Percentiles rank a stretch among this genome's conserved stretches.
Evolutionary conservation across 306 rosid genomes (phyloP).

Genomic region (Vicia villosa): DNA sequence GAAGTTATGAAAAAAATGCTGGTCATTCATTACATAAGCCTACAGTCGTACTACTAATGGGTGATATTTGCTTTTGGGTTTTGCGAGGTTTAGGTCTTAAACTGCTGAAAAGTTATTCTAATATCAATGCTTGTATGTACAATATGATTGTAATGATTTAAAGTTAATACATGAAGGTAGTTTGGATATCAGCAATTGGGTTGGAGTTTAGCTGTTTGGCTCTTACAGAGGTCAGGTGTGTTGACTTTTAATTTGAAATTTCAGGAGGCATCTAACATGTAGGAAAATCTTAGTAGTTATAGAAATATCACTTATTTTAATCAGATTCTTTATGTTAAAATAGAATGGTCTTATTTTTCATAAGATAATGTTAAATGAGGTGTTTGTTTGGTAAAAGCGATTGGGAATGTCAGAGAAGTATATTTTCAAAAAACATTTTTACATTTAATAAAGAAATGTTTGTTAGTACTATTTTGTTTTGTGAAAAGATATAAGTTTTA

Average conservation of each 20-base stretch:
- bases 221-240: neutral
- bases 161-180: neutral
- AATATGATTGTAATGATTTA: slow-evolving; percentile 2
- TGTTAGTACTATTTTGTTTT: too few relatives aligned
- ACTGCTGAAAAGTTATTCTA: neutral
- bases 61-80: slow-evolving; percentile 25
- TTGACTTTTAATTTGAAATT: neutral
- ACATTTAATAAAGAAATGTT: too few relatives aligned
- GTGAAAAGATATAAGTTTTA: too few relatives aligned
- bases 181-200: neutral
- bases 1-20: slow-evolving; percentile 29
- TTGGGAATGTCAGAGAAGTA: too few relatives aligned
- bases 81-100: neutral
- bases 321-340: too few relatives aligned
- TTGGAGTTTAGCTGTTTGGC: slow-evolving; percentile 2
- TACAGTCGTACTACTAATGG: slow-evolving; percentile 12
- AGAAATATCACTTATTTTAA: too few relatives aligned
- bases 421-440: too few relatives aligned
- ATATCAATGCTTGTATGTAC: neutral
- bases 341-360: too few relatives aligned
- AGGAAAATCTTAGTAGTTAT: too few relatives aligned
- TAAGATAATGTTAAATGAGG: too few relatives aligned
- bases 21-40: slow-evolving; percentile 5
- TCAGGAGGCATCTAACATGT: too few relatives aligned
- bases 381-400: too few relatives aligned